Evolutionary conservation across 176 grass and related monocot genomes (phyloP), one percentile per base, ranked within the genome.

Genomic region (Lolium perenne): DNA sequence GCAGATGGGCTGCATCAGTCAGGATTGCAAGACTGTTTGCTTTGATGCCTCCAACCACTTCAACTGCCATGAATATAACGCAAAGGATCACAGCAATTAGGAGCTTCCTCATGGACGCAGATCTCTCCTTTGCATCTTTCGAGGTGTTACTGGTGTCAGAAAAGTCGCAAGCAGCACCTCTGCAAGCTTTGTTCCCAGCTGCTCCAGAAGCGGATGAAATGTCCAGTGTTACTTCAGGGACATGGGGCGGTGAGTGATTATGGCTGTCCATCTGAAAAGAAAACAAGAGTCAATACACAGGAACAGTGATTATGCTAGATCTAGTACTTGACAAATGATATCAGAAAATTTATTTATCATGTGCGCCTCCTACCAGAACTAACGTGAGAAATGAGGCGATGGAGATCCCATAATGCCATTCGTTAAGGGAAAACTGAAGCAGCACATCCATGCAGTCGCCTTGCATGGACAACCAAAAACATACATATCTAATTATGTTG

Each of bases 11-110:
- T 59, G 97, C 97, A 73, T 99, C 97, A 7, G 97, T 99, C 56
- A 99, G 77, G 47, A 99, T 99, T 53, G 97, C 97, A 76, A 99
- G 90, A 81, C 97, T 99, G 82, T 99, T 99, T 71, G 97, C 94
- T 92, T 92, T 92, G 71, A 99, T 94, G 32, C 97, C 97, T 76
- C 97, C 97, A 77, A 92, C 86, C 60, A 99, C 94, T 92, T 99
- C 97, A 1, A 99, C 94, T 2, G 88, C 55, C 94, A 99, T 99
- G 80, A 99, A 99, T 86, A 99, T 73, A 46, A 96, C 20, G 17
- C 97, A 99, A 57, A 99, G 97, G 54, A 91, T 80, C 7, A 99
- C 90, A 38, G 92, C 92, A 25, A 92, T 90, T 1, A 94, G 10
- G 82, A 99, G 94, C 82, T 99, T 99, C 88, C 80, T 90, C 92